These are phyloP conservation scores for Jimgerdemannia lactiflua DNA, from an alignment of 192 early-diverging fungal species.

Conservation along the genomic window DNA sequence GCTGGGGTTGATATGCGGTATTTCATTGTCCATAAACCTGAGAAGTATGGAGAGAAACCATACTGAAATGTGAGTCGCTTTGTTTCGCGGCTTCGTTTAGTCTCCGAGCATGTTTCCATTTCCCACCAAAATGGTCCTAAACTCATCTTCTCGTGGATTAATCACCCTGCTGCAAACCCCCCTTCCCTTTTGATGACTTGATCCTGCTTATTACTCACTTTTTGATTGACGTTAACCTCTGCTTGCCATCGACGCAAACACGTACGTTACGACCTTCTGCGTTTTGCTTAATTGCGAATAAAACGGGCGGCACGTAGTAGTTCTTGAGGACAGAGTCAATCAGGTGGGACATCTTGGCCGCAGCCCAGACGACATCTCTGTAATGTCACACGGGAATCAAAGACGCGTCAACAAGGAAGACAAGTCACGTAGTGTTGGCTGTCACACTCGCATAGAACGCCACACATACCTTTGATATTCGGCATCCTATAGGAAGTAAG, in stretches of 20 bases:
- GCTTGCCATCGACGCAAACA: constrained; percentile 30
- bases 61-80: neutral
- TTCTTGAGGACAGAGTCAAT: constrained; percentile 31
- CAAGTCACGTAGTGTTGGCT: neutral
- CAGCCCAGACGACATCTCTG: constrained; percentile 8
- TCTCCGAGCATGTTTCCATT: no score
- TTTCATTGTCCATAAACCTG: constrained; percentile 30
- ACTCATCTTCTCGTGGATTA: no score
- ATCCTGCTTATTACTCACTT: constrained; percentile 9
- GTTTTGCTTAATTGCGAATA: constrained; percentile 17
- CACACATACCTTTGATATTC: neutral
- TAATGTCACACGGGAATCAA: neutral
- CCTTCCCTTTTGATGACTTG: no score
- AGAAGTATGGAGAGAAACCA: neutral
- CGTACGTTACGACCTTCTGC: constrained; percentile 12
- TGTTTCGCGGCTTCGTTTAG: no score
- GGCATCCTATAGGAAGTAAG: neutral
- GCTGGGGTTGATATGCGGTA: constrained; percentile 15
- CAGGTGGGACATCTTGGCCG: constrained; percentile 6
- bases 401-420: neutral
- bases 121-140: no score
- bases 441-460: neutral
- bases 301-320: constrained; percentile 25
- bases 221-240: constrained; percentile 22
- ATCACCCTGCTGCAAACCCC: no score